A percentile compares a stretch with the other conserved stretches of the same genome.
Conservation (phyloP, 2,329 filamentous ascomycete species). For the Hymenotorrendiella dingleyae region DNA sequence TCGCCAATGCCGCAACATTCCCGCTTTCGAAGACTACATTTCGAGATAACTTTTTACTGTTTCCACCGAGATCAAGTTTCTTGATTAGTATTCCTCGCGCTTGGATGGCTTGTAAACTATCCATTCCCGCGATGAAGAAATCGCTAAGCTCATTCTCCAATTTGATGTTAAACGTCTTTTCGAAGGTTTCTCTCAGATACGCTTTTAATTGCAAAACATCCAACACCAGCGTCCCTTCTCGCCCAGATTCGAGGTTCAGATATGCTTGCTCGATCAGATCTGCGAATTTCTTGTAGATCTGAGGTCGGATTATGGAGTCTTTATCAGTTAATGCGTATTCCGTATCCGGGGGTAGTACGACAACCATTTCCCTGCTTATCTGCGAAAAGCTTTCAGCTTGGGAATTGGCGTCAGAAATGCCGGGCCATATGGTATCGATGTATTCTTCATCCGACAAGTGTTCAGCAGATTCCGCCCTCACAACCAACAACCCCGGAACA, state of each 20-base stretch:
- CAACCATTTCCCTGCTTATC: constrained; percentile 47
- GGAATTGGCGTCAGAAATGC: constrained; percentile 45
- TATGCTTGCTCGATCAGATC: constrained; percentile 39
- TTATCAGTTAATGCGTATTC: constrained; percentile 47
- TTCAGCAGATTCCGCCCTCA: constrained; percentile 40
- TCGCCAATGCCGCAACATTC: constrained; percentile 40
- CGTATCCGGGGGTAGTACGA: constrained; percentile 38
- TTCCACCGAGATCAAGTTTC: constrained; percentile 41
- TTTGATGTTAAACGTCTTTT: neutral
- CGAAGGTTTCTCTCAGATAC: neutral
- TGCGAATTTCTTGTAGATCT: constrained; percentile 41
- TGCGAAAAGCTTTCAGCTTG: constrained; percentile 46
- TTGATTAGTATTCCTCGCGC: constrained; percentile 47
- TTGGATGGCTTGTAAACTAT: constrained; percentile 53
- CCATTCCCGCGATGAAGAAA: constrained; percentile 52
- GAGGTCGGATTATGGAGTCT: constrained; percentile 45
- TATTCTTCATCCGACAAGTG: constrained; percentile 39
- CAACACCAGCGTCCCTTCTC: neutral
- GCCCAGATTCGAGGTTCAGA: neutral
- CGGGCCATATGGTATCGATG: constrained; percentile 43
- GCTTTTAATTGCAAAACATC: neutral
- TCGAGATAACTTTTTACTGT: constrained; percentile 40
- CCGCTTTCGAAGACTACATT: constrained; percentile 53
- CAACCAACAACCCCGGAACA: constrained; percentile 47
- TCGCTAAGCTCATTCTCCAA: constrained; percentile 50